Conservation (phyloP, 306 rosid species). For the Trifolium subterraneum region DNA sequence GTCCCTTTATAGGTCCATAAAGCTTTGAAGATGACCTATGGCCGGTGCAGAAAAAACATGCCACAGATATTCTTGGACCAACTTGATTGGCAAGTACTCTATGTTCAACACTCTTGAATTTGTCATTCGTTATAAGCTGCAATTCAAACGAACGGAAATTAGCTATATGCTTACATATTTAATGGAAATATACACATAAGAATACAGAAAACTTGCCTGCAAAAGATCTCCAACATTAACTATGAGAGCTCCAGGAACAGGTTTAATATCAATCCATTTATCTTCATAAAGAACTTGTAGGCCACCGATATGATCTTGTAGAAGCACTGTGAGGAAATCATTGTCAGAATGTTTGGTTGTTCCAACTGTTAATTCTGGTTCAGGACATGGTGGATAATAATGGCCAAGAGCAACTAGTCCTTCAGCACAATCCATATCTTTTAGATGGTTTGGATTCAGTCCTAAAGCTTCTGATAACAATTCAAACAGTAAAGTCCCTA, state of each 20-base stretch:
- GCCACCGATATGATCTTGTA: conserved; percentile 46
- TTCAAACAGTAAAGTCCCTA: conserved; percentile 31
- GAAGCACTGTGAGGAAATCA: conserved; percentile 45
- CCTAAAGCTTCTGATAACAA: conserved; percentile 29
- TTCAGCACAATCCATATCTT: conserved; percentile 40
- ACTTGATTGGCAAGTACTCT: conserved; percentile 34
- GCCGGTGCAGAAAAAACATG: conserved; percentile 39
- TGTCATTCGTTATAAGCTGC: conserved; percentile 47
- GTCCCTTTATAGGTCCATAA: conserved; percentile 61
- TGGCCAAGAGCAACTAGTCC: conserved; percentile 22
- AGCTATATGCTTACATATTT: background rate
- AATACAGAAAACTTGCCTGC: conserved; percentile 38
- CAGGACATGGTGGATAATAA: conserved; percentile 49
- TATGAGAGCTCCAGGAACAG: conserved; percentile 41
- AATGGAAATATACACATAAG: no score
- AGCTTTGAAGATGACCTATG: background rate
- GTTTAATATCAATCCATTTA: conserved; percentile 35
- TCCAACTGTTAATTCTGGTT: conserved; percentile 44
- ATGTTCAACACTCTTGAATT: conserved; percentile 47
- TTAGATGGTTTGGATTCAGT: conserved; percentile 31
- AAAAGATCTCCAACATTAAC: conserved; percentile 42
- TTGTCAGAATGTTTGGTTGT: conserved; percentile 33
- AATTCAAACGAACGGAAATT: conserved; percentile 3
- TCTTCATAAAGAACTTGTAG: conserved; percentile 38
- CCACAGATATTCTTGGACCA: conserved; percentile 49